Base-by-base conservation (phyloP, 805 yeast genomes). In the Jamesozyma piceae region DNA sequence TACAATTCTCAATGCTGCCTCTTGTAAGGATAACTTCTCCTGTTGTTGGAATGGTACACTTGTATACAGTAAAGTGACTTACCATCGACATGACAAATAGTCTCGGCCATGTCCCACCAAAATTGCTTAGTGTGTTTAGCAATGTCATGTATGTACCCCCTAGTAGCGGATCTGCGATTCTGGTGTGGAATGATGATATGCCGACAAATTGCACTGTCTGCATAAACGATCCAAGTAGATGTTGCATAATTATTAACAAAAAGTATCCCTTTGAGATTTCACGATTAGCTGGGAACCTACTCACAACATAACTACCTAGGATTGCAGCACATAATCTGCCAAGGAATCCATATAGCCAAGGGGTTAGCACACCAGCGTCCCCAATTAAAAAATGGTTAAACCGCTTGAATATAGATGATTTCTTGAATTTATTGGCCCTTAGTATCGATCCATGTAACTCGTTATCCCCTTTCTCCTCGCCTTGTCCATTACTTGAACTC, bases 121-220 rank as follows among this genome's bases (percentile, higher is more conserved):
- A 72, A 60, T 92, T 92, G 34, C 94, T 78, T 38, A 92, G 69
- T 0, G 98, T 92, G 63, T 92, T 92, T 45, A 92, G 69, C 0
- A 95, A 80, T 0, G 98, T 92, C 97, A 92, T 90, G 62, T 92
- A 92, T 0, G 98, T 92, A 1, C 98, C 98, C 15, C 98, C 98
- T 53, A 92, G 85, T 17, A 79, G 65, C 0, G 98, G 97, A 59
- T 92, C 98, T 2, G 98, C 95, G 42, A 92, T 84, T 52, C 81
- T 79, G 2, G 97, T 90, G 64, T 90, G 97, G 71, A 92, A 92
- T 0, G 97, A 95, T 57, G 88, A 82, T 35, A 92, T 78, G 1
- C 95, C 83, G 17, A 92, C 97, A 66, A 92, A 90, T 63, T 90
- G 97, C 43, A 92, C 80, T 0, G 98, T 92, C 5, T 88, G 74